A percentile compares a stretch with the other conserved stretches of the same genome.
These are phyloP conservation scores for Cladophialophora immunda DNA, from an alignment of 2,329 filamentous ascomycete species.

Conservation along the genomic window DNA sequence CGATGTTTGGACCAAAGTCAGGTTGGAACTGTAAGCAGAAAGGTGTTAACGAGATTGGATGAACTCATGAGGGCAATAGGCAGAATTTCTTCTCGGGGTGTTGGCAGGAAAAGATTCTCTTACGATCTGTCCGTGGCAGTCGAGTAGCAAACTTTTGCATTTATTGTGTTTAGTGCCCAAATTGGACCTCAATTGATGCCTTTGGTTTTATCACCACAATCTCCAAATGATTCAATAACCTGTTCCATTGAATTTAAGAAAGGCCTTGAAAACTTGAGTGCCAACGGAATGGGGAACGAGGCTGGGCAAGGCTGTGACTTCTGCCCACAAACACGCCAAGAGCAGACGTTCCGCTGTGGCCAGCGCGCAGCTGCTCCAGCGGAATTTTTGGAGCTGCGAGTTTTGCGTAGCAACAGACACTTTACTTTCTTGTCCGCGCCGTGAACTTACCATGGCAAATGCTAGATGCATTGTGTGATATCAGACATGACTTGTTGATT, in stretches of 20 bases:
- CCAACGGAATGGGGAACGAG: background rate
- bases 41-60: constrained; percentile 12
- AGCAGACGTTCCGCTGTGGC: background rate
- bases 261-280: background rate
- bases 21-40: constrained; percentile 15
- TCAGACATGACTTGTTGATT: background rate
- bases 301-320: background rate
- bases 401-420: background rate
- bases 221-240: background rate
- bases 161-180: background rate
- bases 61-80: constrained; percentile 5
- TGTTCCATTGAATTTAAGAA: background rate
- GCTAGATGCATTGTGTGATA: background rate
- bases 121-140: background rate
- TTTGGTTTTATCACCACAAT: background rate
- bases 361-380: background rate
- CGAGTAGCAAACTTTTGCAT: background rate
- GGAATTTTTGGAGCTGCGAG: constrained; percentile 5
- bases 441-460: background rate
- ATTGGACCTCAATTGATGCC: background rate
- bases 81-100: background rate
- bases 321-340: background rate
- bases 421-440: background rate
- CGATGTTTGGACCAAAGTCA: constrained; percentile 12
- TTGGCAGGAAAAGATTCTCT: constrained; percentile 8